Evolutionary conservation across 106 monocot genomes (phyloP).

Genomic region (Acanthochlamys bracteata): DNA sequence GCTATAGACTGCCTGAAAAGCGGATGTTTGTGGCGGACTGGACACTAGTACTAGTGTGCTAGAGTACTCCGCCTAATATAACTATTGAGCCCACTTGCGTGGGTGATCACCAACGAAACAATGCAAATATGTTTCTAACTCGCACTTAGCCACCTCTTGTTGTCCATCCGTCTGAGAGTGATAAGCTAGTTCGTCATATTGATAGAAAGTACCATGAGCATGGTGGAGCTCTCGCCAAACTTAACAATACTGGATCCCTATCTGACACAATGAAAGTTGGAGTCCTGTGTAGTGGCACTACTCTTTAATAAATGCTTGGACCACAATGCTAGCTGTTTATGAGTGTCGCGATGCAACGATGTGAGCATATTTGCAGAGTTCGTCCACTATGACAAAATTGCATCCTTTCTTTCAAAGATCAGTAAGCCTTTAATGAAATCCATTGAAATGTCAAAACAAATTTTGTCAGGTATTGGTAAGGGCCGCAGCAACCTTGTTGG

Average conservation of each 20-base stretch:
- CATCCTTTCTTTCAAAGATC: background rate
- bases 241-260: background rate
- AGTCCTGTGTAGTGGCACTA: slow-evolving; percentile 2
- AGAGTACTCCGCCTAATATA: slow-evolving; percentile 5
- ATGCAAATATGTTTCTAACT: background rate
- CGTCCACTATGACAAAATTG: slow-evolving; percentile 9
- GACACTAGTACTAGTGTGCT: slow-evolving; percentile 5
- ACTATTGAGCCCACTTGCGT: background rate
- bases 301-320: background rate
- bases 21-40: background rate
- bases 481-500: background rate
- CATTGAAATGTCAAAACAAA: background rate
- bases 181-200: background rate
- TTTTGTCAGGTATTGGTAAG: background rate
- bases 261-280: background rate
- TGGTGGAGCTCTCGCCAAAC: slow-evolving; percentile 7
- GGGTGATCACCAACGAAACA: background rate
- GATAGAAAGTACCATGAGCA: background rate
- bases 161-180: slow-evolving; percentile 12
- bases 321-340: background rate
- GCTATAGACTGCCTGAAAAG: slow-evolving; percentile 7
- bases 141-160: slow-evolving; percentile 1
- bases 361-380: slow-evolving; percentile 5
- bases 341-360: background rate
- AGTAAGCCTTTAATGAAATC: slow-evolving; percentile 8